Evolutionary conservation across 805 yeast genomes (phyloP).

Genomic region (Pichia rugopelliculosa): DNA sequence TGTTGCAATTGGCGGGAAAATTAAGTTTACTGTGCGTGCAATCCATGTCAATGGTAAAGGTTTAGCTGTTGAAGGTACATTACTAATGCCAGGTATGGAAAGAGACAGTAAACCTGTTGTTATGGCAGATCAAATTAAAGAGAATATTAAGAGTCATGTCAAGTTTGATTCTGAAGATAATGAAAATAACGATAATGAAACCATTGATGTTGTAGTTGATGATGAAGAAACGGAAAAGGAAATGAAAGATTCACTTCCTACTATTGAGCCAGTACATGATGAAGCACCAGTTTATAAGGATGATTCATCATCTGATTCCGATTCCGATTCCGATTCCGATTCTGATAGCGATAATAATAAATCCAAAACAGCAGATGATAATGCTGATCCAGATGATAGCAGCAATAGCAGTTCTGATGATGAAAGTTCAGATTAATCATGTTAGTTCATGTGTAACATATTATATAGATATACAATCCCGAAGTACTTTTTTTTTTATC

Average conservation of each 20-base stretch:
- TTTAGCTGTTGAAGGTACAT: constrained; percentile 83
- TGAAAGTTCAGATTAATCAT: constrained; percentile 1
- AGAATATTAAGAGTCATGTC: constrained; percentile 27
- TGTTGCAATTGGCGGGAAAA: constrained; percentile 71
- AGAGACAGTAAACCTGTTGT: constrained; percentile 46
- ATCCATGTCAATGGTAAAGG: constrained; percentile 74
- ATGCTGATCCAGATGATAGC: neutral
- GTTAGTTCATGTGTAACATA: neutral
- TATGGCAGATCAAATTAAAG: constrained; percentile 15
- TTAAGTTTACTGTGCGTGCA: constrained; percentile 65
- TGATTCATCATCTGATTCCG: constrained; percentile 10
- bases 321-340: neutral
- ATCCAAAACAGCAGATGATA: neutral
- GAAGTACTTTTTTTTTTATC: neutral
- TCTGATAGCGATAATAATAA: neutral
- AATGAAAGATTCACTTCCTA: constrained; percentile 5
- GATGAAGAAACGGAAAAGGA: neutral
- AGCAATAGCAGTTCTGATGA: neutral
- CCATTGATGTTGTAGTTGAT: neutral
- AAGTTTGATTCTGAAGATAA: constrained; percentile 30
- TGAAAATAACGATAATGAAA: neutral
- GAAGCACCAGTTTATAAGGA: constrained; percentile 10
- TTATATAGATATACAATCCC: neutral
- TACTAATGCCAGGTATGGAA: constrained; percentile 52
- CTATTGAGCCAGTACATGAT: constrained; percentile 19